Evolutionary conservation across 129 eudicot genomes (phyloP).

Genomic region (Erigeron canadensis): DNA sequence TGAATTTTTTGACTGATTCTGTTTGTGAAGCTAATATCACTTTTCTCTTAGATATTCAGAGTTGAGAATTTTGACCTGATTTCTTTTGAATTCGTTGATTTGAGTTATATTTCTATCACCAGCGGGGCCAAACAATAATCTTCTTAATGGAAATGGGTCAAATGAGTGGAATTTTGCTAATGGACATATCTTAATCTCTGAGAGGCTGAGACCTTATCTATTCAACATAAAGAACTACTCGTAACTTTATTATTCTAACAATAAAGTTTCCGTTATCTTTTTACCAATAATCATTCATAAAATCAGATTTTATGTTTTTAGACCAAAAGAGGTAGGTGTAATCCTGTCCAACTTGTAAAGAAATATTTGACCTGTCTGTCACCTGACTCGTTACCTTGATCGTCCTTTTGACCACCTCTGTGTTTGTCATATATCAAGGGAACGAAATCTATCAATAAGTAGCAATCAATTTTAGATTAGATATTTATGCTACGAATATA

Average conservation of each 20-base stretch:
- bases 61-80: too few relatives aligned
- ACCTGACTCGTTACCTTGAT: not conserved
- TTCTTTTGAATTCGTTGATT: too few relatives aligned
- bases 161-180: too few relatives aligned
- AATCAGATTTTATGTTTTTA: not conserved
- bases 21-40: too few relatives aligned
- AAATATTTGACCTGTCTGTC: too few relatives aligned
- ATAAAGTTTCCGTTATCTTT: not conserved
- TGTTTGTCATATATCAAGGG: not conserved
- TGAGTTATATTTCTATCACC: too few relatives aligned
- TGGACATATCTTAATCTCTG: not conserved
- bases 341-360: not conserved
- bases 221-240: not conserved
- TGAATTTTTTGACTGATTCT: too few relatives aligned
- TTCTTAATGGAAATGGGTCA: too few relatives aligned
- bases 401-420: not conserved
- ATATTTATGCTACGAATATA: not conserved
- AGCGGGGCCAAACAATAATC: too few relatives aligned
- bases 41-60: too few relatives aligned
- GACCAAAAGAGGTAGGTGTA: not conserved
- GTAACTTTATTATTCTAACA: too few relatives aligned
- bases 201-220: not conserved
- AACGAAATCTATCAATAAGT: constrained; percentile 6
- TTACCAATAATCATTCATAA: not conserved
- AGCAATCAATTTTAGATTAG: not conserved